A percentile compares a stretch with the other conserved stretches of the same genome.
Evolutionary conservation across 192 early-diverging fungal genomes (phyloP).

Genomic region (Linnemannia hyalina): DNA sequence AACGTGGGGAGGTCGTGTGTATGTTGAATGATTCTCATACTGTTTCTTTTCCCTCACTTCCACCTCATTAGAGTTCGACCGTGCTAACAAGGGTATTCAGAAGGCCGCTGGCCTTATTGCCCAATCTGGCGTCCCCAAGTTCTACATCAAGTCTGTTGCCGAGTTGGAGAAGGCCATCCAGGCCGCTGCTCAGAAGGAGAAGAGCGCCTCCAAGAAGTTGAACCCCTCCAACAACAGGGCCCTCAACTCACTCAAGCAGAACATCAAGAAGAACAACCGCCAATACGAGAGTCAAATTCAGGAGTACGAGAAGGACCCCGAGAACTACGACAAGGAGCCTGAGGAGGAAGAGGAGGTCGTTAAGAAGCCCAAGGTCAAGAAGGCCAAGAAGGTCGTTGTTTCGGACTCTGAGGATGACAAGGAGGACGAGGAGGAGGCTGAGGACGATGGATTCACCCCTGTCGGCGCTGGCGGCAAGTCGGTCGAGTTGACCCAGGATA

Average conservation of each 20-base stretch:
- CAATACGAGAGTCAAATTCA: slow-evolving; percentile 78
- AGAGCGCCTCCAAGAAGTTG: slow-evolving; percentile 87
- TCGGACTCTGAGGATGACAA: slow-evolving; percentile 64
- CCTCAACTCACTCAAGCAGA: slow-evolving; percentile 93
- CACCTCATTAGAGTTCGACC: slow-evolving; percentile 85
- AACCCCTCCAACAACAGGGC: slow-evolving; percentile 85
- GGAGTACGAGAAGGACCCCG: slow-evolving; percentile 67
- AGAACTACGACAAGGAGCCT: slow-evolving; percentile 27
- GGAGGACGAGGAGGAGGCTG: slow-evolving; percentile 63
- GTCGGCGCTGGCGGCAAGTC: slow-evolving; percentile 79
- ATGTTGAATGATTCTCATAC: background rate
- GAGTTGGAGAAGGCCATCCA: slow-evolving; percentile 85
- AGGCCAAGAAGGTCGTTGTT: slow-evolving; percentile 58
- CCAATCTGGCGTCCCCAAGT: slow-evolving; percentile 67
- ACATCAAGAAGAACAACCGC: slow-evolving; percentile 91
- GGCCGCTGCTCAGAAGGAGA: slow-evolving; percentile 70
- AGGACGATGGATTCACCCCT: slow-evolving; percentile 77
- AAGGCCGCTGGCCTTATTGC: slow-evolving; percentile 74
- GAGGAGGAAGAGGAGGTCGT: slow-evolving; percentile 29
- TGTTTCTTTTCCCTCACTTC: background rate
- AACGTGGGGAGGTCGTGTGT: background rate
- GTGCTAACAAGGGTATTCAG: slow-evolving; percentile 75
- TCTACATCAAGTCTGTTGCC: slow-evolving; percentile 81
- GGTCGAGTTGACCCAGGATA: slow-evolving; percentile 74
- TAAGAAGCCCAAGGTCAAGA: slow-evolving; percentile 28